Evolutionary conservation across 2,329 filamentous ascomycete genomes (phyloP).

Genomic region (Talaromyces atroroseus): DNA sequence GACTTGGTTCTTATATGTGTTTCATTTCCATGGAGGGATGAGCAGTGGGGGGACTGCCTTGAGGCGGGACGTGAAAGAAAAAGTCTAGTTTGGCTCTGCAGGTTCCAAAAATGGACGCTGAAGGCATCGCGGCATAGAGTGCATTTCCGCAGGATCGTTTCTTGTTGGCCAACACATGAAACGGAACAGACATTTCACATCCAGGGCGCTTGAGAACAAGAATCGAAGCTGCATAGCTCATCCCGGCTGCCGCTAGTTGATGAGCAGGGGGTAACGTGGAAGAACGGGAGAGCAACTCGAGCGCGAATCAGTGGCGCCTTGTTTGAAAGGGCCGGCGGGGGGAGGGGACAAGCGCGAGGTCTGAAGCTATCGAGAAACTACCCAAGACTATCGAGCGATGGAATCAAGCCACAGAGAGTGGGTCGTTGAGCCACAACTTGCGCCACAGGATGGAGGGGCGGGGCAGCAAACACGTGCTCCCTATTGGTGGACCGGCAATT

Average conservation of each 20-base stretch:
- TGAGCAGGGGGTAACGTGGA: conserved; percentile 3
- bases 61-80: not conserved
- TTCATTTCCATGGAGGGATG: not conserved
- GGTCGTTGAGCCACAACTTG: conserved; percentile 9
- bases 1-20: conserved; percentile 12
- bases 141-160: not conserved
- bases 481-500: conserved; percentile 2
- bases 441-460: conserved; percentile 14
- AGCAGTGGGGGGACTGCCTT: not conserved
- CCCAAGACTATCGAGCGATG: conserved; percentile 5
- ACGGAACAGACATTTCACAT: not conserved
- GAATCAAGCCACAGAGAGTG: conserved; percentile 14
- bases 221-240: not conserved
- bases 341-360: conserved; percentile 3
- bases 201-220: not conserved
- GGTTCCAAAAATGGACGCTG: conserved; percentile 1
- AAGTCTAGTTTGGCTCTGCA: not conserved
- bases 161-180: not conserved
- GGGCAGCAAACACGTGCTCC: not conserved
- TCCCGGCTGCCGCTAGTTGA: not conserved
- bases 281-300: not conserved
- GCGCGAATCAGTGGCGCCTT: not conserved
- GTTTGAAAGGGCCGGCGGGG: not conserved
- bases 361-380: conserved; percentile 16
- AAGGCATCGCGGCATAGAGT: conserved; percentile 4